Percentiles rank a stretch among this genome's conserved stretches.
Conservation (phyloP, 1,139 yeast species). For the Blastobotrys niveus region DNA sequence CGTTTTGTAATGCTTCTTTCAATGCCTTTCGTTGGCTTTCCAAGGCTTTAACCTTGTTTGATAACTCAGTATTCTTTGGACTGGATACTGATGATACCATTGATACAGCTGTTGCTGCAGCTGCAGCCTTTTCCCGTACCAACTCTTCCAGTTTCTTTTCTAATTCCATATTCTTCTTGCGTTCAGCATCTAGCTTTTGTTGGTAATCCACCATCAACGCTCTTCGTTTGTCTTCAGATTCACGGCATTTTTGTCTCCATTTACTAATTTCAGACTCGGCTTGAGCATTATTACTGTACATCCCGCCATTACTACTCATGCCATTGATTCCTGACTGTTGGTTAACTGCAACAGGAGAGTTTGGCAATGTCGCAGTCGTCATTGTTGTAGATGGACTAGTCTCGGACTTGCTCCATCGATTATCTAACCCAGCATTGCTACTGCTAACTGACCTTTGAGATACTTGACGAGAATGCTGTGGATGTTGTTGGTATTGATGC, state of each 20-base stretch:
- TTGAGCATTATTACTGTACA: no score
- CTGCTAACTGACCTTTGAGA: slow-evolving; percentile 7
- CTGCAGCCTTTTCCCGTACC: slow-evolving; percentile 13
- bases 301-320: no score
- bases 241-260: slow-evolving; percentile 23
- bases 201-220: slow-evolving; percentile 28
- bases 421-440: neutral
- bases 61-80: slow-evolving; percentile 5
- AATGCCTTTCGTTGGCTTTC: slow-evolving; percentile 54
- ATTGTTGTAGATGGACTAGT: neutral
- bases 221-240: slow-evolving; percentile 27
- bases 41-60: slow-evolving; percentile 30
- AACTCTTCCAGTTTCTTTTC: slow-evolving; percentile 25
- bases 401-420: neutral
- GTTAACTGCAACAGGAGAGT: neutral
- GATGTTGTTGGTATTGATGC: neutral
- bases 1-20: slow-evolving; percentile 44
- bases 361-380: neutral
- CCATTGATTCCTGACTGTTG: no score
- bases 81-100: neutral
- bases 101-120: slow-evolving; percentile 12
- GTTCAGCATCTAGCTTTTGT: slow-evolving; percentile 28
- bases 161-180: slow-evolving; percentile 25
- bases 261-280: slow-evolving; percentile 16
- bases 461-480: slow-evolving; percentile 5